phyloP scores from a whole-genome alignment of 352 stramenopile species.

The Globisporangium barbulae region DNA sequence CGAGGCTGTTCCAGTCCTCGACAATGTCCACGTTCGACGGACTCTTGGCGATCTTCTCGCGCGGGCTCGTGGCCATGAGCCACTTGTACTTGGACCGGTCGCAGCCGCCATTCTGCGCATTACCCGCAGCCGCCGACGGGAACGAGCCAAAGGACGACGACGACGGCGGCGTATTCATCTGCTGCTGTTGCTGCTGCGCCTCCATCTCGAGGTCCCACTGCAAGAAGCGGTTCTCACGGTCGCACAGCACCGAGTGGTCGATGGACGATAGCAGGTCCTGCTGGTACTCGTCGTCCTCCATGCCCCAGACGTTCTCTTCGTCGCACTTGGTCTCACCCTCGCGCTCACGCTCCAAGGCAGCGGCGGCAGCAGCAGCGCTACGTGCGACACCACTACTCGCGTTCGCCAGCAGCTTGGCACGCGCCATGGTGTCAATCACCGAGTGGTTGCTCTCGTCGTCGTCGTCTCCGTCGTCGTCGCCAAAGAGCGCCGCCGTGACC shows the following conservation, averaged over 20 bases:
- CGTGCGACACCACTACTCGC: constrained; percentile 12
- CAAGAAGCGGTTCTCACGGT: constrained; percentile 79
- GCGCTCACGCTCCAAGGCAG: constrained; percentile 13
- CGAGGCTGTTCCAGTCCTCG: constrained; percentile 76
- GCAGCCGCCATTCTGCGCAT: constrained; percentile 11
- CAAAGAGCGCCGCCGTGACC: constrained; percentile 46
- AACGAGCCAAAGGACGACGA: constrained; percentile 15
- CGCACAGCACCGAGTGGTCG: constrained; percentile 74
- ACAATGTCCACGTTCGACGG: constrained; percentile 74
- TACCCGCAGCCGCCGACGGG: constrained; percentile 10
- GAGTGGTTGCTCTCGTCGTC: constrained; percentile 20
- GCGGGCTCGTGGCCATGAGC: constrained; percentile 50
- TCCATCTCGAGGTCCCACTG: constrained; percentile 72
- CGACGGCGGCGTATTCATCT: constrained; percentile 18
- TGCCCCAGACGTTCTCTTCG: constrained; percentile 62
- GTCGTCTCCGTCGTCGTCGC: constrained; percentile 40
- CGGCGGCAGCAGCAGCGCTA: constrained; percentile 17
- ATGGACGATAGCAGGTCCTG: constrained; percentile 73
- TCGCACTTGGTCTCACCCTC: constrained; percentile 44
- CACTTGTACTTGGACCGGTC: constrained; percentile 32
- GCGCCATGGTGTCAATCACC: constrained; percentile 25
- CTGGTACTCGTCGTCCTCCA: constrained; percentile 68
- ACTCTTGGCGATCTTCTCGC: constrained; percentile 50
- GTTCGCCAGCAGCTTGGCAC: constrained; percentile 26
- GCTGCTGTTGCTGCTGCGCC: constrained; percentile 28